A percentile compares a stretch with the other conserved stretches of the same genome.
Evolutionary conservation across 345 rosid genomes (phyloP).

Genomic region (Arabidopsis arenosa): DNA sequence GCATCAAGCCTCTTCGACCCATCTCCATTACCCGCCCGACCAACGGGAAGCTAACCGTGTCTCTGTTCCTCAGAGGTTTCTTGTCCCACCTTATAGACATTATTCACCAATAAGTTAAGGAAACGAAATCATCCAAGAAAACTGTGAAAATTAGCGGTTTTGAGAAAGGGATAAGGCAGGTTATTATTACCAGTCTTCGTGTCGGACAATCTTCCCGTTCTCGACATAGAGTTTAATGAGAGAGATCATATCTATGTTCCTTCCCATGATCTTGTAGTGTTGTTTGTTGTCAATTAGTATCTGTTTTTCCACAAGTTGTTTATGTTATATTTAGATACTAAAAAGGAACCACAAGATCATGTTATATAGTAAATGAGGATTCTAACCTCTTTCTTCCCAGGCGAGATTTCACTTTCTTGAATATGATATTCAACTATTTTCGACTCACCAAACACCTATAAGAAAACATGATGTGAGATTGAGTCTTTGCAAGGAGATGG

Average conservation of each 20-base stretch:
- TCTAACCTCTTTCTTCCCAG: conserved; percentile 72
- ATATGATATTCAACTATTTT: conserved; percentile 71
- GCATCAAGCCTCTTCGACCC: conserved; percentile 77
- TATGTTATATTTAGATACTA: background rate
- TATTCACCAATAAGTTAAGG: background rate
- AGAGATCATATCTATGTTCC: conserved; percentile 72
- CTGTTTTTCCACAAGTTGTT: conserved; percentile 47
- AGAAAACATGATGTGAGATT: conserved; percentile 8
- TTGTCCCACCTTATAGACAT: conserved; percentile 79
- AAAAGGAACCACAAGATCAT: background rate
- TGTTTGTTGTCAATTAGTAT: conserved; percentile 85
- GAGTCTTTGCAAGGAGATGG: background rate
- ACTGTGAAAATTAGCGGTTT: background rate
- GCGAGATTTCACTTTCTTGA: conserved; percentile 53
- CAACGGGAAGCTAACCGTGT: conserved; percentile 60
- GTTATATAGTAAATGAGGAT: background rate
- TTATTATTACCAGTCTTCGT: conserved; percentile 77
- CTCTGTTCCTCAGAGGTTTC: conserved; percentile 71
- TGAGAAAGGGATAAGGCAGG: background rate
- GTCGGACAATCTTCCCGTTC: conserved; percentile 81
- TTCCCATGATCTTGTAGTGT: conserved; percentile 77
- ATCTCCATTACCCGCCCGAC: conserved; percentile 67
- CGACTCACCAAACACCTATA: conserved; percentile 79
- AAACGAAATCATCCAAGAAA: background rate
- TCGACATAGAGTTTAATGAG: conserved; percentile 72